A percentile compares a stretch with the other conserved stretches of the same genome.
Evolutionary conservation across 148 eudicot species (phyloP).

Genomic region (Persicaria tinctoria): DNA sequence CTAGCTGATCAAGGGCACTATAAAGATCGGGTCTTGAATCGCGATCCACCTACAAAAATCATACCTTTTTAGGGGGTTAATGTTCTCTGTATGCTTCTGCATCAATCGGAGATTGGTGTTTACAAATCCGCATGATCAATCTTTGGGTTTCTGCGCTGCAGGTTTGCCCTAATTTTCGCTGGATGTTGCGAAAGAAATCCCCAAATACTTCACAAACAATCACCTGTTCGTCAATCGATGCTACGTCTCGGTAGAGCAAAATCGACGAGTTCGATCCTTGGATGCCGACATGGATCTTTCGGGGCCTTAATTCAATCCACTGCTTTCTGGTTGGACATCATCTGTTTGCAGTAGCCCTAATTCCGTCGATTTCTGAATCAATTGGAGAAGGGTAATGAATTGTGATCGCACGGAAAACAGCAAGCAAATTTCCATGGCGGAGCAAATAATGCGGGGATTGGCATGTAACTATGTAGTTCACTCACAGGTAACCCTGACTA

Average conservation of each 20-base stretch:
- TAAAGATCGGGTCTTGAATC: no score
- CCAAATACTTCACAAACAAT: no score
- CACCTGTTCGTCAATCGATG: no score
- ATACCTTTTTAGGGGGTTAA: background rate
- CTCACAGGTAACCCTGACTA: background rate
- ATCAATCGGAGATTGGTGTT: background rate
- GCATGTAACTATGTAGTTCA: conserved; percentile 42
- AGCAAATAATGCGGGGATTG: conserved; percentile 28
- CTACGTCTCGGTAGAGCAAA: no score
- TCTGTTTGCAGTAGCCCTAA: background rate
- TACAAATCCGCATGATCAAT: background rate
- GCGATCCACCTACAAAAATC: background rate
- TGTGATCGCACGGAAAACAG: background rate
- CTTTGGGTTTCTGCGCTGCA: background rate
- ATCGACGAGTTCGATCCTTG: no score
- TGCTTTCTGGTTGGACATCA: no score
- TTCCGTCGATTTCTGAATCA: background rate
- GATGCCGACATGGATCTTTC: no score
- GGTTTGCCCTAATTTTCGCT: background rate
- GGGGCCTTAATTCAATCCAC: no score
- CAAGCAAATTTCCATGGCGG: background rate
- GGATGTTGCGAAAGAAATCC: background rate
- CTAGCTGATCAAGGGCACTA: background rate
- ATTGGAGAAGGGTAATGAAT: background rate
- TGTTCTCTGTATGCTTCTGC: background rate